Conservation (phyloP, 2,329 filamentous ascomycete genomes). For the Trichoderma breve region DNA sequence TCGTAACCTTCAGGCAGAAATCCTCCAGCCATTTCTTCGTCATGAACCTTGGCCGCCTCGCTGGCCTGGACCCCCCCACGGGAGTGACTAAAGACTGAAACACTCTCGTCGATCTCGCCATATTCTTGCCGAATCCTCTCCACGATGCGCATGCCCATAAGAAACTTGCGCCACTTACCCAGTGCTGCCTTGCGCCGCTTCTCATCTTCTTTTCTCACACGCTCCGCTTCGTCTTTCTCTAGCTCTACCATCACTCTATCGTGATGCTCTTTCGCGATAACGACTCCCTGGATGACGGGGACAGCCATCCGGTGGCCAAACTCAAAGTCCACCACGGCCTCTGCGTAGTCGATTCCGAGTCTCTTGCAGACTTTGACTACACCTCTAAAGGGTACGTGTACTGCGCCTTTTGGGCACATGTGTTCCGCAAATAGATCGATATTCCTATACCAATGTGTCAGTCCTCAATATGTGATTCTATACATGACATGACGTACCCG, state of each 20-base stretch:
- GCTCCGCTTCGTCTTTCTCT: conserved; percentile 72
- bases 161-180: conserved; percentile 78
- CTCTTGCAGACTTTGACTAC: conserved; percentile 78
- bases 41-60: conserved; percentile 30
- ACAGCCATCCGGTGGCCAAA: conserved; percentile 94
- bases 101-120: conserved; percentile 55
- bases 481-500: conserved; percentile 45
- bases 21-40: conserved; percentile 58
- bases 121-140: conserved; percentile 76
- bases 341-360: conserved; percentile 82
- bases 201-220: conserved; percentile 73
- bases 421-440: conserved; percentile 93
- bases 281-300: conserved; percentile 85
- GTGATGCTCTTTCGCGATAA: conserved; percentile 79
- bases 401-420: conserved; percentile 83
- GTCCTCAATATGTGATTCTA: not conserved
- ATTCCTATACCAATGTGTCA: conserved; percentile 50
- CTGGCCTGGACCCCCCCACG: conserved; percentile 21
- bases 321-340: conserved; percentile 94
- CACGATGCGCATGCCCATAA: conserved; percentile 80
- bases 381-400: conserved; percentile 78
- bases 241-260: conserved; percentile 74
- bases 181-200: conserved; percentile 75
- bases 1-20: conserved; percentile 59
- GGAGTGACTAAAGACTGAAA: conserved; percentile 56